Base-by-base conservation (phyloP, 345 rosid species). In the Cardamine occulta region DNA sequence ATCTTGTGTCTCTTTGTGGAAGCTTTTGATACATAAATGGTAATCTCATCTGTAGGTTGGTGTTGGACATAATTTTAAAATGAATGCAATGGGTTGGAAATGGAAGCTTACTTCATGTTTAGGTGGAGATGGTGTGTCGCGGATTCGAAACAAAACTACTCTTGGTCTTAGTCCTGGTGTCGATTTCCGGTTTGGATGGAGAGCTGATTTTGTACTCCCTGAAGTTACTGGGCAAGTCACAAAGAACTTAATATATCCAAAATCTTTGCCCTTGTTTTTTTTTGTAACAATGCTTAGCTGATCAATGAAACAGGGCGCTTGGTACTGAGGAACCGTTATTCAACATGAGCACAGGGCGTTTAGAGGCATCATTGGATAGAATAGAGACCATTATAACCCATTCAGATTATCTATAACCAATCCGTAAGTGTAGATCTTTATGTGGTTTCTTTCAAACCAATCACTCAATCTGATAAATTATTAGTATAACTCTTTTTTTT, bases 181-280 rank as follows among this genome's bases (percentile, higher is more conserved):
- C 47, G 96, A 90, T 88, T 79, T 94, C 8, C 89, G 96, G 45
- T 88, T 94, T 74, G 91, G 93, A 12, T 94, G 97, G 97, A 88
- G 83, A 75, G 98, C 97, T 63, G 96, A 90, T 81, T 94, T 85
- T 76, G 88, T 91, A 74, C 80, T 94, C 76, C 98, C 96, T 0
- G 97, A 94, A 79, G 37, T 90, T 71, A 86, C 91, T 3, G 97
- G 98, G 98, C 28, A 87, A 62, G 79, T 72, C 37, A 35, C 59
- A 39, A 32, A 7, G 2, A 55, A 0, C 21, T 64, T 72, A 6
- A 24, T 49, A 10, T 58, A 24, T 48, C 37, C 13, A n/a, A 14
- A 13, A 34, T 63, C 44, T 53, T 44, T 44, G 5, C 19, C 17
- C 60, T 47, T 29, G 48, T 6, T n/a, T 4, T 53, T 5, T 54